These are phyloP conservation scores for Chaetoceros muelleri DNA, from an alignment of 108 stramenopile species.

Conservation along the genomic window DNA sequence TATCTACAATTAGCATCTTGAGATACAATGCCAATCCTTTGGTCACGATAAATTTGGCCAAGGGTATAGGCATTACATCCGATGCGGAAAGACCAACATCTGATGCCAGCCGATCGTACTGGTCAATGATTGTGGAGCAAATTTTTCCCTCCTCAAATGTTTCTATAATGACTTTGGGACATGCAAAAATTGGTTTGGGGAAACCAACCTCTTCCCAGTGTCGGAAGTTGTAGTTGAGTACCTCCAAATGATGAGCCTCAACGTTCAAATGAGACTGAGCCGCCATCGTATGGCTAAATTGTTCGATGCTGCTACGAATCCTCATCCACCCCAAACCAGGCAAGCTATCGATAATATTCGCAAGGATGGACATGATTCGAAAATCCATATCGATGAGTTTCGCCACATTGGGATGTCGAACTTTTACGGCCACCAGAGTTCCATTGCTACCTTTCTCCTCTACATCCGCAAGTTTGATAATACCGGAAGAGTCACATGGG, in stretches of 20 bases:
- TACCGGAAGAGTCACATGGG: too few species aligned
- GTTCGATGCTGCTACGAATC: conserved; percentile 45
- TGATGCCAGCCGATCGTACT: conserved; percentile 15
- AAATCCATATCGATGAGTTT: conserved; percentile 65
- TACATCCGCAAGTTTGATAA: too few species aligned
- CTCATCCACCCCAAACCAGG: conserved; percentile 45
- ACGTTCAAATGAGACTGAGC: conserved; percentile 63
- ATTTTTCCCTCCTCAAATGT: conserved; percentile 40
- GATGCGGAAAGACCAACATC: conserved; percentile 4
- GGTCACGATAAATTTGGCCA: conserved; percentile 52
- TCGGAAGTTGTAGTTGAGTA: conserved; percentile 64
- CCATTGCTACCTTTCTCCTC: conserved; percentile 9
- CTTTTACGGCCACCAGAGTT: conserved; percentile 48
- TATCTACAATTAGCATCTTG: conserved; percentile 81
- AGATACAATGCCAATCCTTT: conserved; percentile 66
- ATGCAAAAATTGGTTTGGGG: conserved; percentile 43
- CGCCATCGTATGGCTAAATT: conserved; percentile 78
- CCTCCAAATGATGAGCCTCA: conserved; percentile 63
- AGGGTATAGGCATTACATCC: conserved; percentile 26
- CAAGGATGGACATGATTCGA: conserved; percentile 50
- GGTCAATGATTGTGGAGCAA: conserved; percentile 22
- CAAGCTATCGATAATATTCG: conserved; percentile 27
- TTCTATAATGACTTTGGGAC: conserved; percentile 41
- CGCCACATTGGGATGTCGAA: conserved; percentile 73
- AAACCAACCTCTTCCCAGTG: conserved; percentile 41